Conservation (phyloP, 2,329 filamentous ascomycete genomes). For the Aspergillaceae sp. region DNA sequence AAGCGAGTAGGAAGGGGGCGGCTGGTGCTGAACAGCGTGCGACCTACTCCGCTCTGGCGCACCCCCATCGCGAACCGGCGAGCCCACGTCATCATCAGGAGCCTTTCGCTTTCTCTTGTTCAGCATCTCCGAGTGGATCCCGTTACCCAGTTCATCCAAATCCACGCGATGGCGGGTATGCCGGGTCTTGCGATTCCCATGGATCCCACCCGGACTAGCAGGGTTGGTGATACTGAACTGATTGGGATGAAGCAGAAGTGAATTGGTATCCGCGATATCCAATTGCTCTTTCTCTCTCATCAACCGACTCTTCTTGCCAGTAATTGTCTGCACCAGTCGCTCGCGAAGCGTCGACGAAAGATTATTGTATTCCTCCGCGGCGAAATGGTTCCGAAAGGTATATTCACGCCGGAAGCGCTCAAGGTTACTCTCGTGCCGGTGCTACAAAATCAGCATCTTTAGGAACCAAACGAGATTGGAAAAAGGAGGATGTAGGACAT, state of each 20-base stretch:
- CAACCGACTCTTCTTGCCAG: constrained; percentile 48
- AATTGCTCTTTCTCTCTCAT: constrained; percentile 59
- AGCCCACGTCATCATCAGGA: constrained; percentile 50
- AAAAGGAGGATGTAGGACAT: constrained; percentile 23
- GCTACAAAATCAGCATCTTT: constrained; percentile 31
- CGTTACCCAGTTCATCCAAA: constrained; percentile 44
- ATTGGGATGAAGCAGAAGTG: constrained; percentile 55
- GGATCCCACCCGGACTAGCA: constrained; percentile 52
- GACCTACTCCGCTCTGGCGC: constrained; percentile 47
- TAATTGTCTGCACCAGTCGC: constrained; percentile 50
- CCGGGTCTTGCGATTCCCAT: constrained; percentile 55
- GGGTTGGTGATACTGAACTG: constrained; percentile 59
- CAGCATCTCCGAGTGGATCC: constrained; percentile 39
- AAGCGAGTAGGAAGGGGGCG: constrained; percentile 52
- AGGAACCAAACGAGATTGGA: background rate
- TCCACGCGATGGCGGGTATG: constrained; percentile 52
- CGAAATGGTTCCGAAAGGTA: constrained; percentile 52
- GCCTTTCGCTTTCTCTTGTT: constrained; percentile 53
- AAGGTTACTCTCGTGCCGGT: constrained; percentile 48
- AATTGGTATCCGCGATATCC: constrained; percentile 58
- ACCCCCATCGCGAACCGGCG: constrained; percentile 45
- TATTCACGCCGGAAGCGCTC: constrained; percentile 50
- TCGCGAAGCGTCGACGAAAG: constrained; percentile 53
- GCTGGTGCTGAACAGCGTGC: constrained; percentile 47
- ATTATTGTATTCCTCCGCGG: constrained; percentile 54